A percentile compares a stretch with the other conserved stretches of the same genome.
These are phyloP conservation scores for Aspergillus carbonarius DNA, from an alignment of 2,329 filamentous ascomycete species.

Conservation along the genomic window DNA sequence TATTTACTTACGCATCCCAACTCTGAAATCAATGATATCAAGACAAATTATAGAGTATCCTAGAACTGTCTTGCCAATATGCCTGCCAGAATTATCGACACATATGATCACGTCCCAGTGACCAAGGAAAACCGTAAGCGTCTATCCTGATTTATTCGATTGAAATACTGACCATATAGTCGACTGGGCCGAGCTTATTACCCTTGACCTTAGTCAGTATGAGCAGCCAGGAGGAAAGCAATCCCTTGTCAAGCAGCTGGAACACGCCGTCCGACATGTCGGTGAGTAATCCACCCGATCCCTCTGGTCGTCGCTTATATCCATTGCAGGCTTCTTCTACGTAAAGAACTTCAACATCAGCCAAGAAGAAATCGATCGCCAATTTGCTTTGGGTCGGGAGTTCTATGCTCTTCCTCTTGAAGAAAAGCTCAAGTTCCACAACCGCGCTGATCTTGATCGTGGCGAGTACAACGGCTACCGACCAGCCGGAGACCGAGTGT, in stretches of 20 bases:
- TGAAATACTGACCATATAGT: conserved; percentile 21
- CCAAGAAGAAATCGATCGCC: conserved; percentile 59
- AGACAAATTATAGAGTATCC: too few relatives aligned
- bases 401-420: conserved; percentile 58
- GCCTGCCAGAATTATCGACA: conserved; percentile 33
- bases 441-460: conserved; percentile 45
- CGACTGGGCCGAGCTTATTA: conserved; percentile 58
- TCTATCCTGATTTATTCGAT: background rate
- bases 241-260: conserved; percentile 54
- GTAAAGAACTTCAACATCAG: conserved; percentile 62
- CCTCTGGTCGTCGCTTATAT: background rate
- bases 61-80: conserved; percentile 12
- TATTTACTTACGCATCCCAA: background rate
- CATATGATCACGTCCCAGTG: conserved; percentile 49
- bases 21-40: background rate
- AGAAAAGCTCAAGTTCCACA: conserved; percentile 59
- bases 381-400: conserved; percentile 61
- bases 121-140: conserved; percentile 43
- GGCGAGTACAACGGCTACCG: conserved; percentile 61
- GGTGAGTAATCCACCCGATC: conserved; percentile 20
- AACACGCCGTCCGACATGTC: conserved; percentile 53
- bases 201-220: conserved; percentile 57
- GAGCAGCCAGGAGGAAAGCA: conserved; percentile 56
- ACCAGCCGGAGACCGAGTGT: conserved; percentile 45
- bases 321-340: conserved; percentile 57